phyloP scores from a whole-genome alignment of 257 asterid species.

The Lantana camara region DNA sequence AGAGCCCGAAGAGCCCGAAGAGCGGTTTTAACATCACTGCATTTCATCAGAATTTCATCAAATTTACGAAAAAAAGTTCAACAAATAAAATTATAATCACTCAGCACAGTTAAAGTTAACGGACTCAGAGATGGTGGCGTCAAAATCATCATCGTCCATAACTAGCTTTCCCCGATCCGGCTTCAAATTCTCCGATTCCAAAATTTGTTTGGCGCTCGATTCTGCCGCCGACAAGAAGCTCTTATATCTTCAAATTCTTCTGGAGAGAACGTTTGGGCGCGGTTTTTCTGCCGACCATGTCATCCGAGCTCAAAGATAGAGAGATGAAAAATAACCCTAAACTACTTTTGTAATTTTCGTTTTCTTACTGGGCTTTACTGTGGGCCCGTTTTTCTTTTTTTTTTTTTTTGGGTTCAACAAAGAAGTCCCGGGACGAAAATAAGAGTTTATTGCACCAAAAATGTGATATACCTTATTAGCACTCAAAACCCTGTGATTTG shows the following conservation, averaged over 20 bases:
- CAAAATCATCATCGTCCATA: slow-evolving; percentile 72
- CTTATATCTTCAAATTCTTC: neutral
- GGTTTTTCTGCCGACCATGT: slow-evolving; percentile 5
- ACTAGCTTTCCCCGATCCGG: slow-evolving; percentile 58
- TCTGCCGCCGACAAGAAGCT: slow-evolving; percentile 55
- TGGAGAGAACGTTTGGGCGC: neutral
- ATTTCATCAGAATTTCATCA: slow-evolving; percentile 22
- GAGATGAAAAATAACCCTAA: slow-evolving; percentile 7
- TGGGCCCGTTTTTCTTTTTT: no score
- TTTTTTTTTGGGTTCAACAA: no score
- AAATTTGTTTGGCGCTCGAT: slow-evolving; percentile 57
- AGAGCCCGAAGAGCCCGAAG: slow-evolving; percentile 93
- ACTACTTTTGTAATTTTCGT: neutral
- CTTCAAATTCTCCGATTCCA: slow-evolving; percentile 52
- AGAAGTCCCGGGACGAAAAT: no score
- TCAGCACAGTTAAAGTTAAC: neutral
- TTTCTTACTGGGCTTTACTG: no score
- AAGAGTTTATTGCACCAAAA: no score
- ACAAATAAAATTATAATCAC: neutral
- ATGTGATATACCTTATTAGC: no score
- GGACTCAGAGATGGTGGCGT: slow-evolving; percentile 71
- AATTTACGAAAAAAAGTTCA: neutral
- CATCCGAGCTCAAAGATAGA: neutral
- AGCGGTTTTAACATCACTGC: slow-evolving; percentile 82
- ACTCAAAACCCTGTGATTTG: no score